phyloP scores from a whole-genome alignment of 352 stramenopile genomes.

The Phytopythium boreale region DNA sequence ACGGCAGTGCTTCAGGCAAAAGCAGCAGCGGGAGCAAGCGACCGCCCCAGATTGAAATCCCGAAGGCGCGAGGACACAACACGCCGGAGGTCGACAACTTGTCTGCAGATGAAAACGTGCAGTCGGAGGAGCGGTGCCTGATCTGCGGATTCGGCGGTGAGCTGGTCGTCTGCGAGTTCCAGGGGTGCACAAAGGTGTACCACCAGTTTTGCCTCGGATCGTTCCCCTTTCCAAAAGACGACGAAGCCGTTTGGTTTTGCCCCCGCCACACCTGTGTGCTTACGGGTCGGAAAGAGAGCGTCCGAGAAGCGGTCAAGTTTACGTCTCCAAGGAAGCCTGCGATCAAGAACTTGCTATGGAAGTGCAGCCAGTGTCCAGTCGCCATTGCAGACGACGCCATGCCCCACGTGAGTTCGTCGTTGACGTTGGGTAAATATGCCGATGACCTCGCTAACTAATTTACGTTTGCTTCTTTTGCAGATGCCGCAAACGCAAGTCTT shows the following conservation, averaged over 20 bases:
- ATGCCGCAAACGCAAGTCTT: conserved; percentile 58
- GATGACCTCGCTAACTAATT: not conserved
- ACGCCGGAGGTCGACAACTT: conserved; percentile 28
- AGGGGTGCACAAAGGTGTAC: conserved; percentile 81
- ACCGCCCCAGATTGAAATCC: conserved; percentile 36
- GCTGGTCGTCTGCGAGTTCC: conserved; percentile 82
- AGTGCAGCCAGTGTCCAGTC: conserved; percentile 73
- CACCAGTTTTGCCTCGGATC: conserved; percentile 83
- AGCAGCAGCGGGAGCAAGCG: conserved; percentile 27
- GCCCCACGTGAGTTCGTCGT: not conserved
- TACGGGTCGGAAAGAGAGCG: conserved; percentile 50
- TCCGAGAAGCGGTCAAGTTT: conserved; percentile 40
- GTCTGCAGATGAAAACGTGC: conserved; percentile 35
- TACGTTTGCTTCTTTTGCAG: conserved; percentile 13
- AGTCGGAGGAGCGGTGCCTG: conserved; percentile 77
- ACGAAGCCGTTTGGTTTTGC: conserved; percentile 80
- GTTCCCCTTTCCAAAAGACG: conserved; percentile 77
- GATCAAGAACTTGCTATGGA: conserved; percentile 72
- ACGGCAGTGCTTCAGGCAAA: not conserved
- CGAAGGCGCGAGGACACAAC: conserved; percentile 25
- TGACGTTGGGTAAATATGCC: not conserved
- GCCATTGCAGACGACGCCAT: conserved; percentile 40
- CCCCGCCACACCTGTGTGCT: conserved; percentile 74
- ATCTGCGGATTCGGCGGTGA: conserved; percentile 81
- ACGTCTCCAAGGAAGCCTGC: conserved; percentile 45